Percentiles rank a stretch among this genome's conserved stretches.
phyloP scores from a whole-genome alignment of 2,329 filamentous ascomycete species.

The Ceratocystiopsis sp. region DNA sequence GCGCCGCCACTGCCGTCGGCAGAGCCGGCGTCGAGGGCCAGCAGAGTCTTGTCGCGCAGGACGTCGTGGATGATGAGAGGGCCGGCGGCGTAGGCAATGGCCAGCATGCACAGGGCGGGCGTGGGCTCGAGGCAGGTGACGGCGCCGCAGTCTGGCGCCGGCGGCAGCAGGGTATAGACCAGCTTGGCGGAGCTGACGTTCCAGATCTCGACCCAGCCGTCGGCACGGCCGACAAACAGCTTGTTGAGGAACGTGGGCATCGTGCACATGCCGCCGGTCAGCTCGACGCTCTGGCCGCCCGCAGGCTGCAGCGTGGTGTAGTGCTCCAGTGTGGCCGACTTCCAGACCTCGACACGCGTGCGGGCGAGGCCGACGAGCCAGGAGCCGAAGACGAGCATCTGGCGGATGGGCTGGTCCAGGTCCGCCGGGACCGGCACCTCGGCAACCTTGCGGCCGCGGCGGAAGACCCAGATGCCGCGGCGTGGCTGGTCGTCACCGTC shows the following conservation, averaged over 20 bases:
- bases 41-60: slow-evolving; percentile 53
- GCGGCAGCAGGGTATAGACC: slow-evolving; percentile 75
- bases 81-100: slow-evolving; percentile 72
- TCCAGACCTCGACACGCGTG: slow-evolving; percentile 78
- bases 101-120: slow-evolving; percentile 68
- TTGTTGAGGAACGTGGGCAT: slow-evolving; percentile 97
- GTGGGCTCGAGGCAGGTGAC: slow-evolving; percentile 80
- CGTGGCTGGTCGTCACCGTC: slow-evolving; percentile 17
- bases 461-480: slow-evolving; percentile 71
- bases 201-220: slow-evolving; percentile 93
- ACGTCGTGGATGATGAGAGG: slow-evolving; percentile 69
- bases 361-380: slow-evolving; percentile 74
- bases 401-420: slow-evolving; percentile 52
- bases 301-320: slow-evolving; percentile 66
- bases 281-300: slow-evolving; percentile 40
- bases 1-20: slow-evolving; percentile 10
- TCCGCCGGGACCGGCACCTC: slow-evolving; percentile 54
- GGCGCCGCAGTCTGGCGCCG: slow-evolving; percentile 52
- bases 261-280: slow-evolving; percentile 65
- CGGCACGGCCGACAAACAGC: slow-evolving; percentile 70
- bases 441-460: slow-evolving; percentile 70
- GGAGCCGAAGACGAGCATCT: slow-evolving; percentile 69
- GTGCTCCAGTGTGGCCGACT: slow-evolving; percentile 64
- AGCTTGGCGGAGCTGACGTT: slow-evolving; percentile 86
- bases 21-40: slow-evolving; percentile 50